These are phyloP conservation scores for Lachnellula occidentalis DNA, from an alignment of 2,329 filamentous ascomycete genomes.

Conservation along the genomic window DNA sequence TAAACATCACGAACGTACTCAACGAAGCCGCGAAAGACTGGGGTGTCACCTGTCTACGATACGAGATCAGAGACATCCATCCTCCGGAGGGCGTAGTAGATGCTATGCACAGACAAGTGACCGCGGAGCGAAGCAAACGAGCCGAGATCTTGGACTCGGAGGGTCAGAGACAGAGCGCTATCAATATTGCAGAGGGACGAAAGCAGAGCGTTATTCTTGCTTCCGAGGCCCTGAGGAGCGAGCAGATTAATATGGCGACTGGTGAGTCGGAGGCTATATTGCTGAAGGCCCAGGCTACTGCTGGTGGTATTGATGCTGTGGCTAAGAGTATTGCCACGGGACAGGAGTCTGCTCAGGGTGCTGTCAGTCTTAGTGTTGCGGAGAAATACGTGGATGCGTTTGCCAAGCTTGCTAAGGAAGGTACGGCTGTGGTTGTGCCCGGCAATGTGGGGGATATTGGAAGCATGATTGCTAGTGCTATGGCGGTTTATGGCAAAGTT, in stretches of 20 bases:
- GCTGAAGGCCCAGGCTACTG: conserved; percentile 80
- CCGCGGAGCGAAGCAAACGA: conserved; percentile 92
- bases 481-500: conserved; percentile 94
- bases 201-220: conserved; percentile 97
- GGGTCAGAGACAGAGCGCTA: conserved; percentile 92
- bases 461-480: conserved; percentile 91
- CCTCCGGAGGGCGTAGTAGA: conserved; percentile 89
- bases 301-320: conserved; percentile 81
- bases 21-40: conserved; percentile 96
- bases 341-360: conserved; percentile 69
- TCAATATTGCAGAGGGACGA: conserved; percentile 96
- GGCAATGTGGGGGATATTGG: conserved; percentile 96
- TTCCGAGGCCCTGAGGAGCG: conserved; percentile 81
- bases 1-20: conserved; percentile 97
- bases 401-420: conserved; percentile 85
- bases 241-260: conserved; percentile 87
- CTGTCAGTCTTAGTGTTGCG: conserved; percentile 81
- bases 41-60: conserved; percentile 92
- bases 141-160: conserved; percentile 97
- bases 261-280: conserved; percentile 94
- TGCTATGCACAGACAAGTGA: conserved; percentile 98
- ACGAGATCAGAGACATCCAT: conserved; percentile 98
- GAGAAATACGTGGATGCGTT: conserved; percentile 99
- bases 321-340: conserved; percentile 70
- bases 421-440: conserved; percentile 90